Conservation (phyloP, 306 rosid genomes). For the Casuarina cunninghamiana region DNA sequence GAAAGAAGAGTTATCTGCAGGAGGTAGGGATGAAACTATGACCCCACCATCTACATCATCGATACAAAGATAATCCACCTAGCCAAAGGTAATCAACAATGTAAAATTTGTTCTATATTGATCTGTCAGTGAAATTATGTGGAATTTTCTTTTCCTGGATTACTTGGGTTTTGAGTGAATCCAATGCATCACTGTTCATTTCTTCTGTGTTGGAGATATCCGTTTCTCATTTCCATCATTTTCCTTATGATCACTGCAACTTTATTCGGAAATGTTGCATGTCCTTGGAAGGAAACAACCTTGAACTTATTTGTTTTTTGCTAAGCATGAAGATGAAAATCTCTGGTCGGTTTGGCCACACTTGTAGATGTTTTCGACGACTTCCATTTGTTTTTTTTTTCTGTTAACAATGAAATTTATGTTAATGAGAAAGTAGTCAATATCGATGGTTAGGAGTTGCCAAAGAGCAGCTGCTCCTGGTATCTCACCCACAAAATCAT, state of each 20-base stretch:
- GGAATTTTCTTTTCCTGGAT: neutral
- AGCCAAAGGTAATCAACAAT: constrained; percentile 3
- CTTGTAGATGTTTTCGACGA: neutral
- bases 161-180: constrained; percentile 9
- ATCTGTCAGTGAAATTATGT: constrained; percentile 4
- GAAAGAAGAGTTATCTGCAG: constrained; percentile 50
- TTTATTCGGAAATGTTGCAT: neutral
- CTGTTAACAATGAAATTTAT: constrained; percentile 1
- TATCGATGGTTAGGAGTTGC: neutral
- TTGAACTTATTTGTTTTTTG: neutral
- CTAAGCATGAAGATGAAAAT: neutral
- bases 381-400: neutral
- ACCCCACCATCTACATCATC: constrained; percentile 58
- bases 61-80: constrained; percentile 53
- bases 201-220: constrained; percentile 1
- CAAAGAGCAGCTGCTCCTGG: neutral
- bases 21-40: constrained; percentile 60
- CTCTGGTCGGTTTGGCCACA: neutral
- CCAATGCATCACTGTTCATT: neutral
- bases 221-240: neutral
- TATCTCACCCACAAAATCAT: neutral
- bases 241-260: neutral
- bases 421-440: neutral
- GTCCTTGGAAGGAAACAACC: neutral
- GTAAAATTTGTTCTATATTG: neutral